Base-by-base conservation (phyloP, 2,329 filamentous ascomycete species). In the Stemphylium beticola region DNA sequence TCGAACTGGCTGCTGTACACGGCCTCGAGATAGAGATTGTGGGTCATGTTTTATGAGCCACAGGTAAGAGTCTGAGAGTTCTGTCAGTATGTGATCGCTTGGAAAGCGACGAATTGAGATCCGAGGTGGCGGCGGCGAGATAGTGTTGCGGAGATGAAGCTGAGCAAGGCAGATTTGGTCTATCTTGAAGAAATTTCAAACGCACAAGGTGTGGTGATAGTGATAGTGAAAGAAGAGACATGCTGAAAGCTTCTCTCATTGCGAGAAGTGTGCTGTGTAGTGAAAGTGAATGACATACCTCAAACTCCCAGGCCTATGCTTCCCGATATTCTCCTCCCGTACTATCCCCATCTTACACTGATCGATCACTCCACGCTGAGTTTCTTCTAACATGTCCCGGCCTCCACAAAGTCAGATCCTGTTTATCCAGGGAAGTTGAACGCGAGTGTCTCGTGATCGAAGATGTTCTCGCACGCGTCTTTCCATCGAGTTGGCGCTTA, bases 401-500 rank as follows among this genome's bases (percentile, higher is more conserved):
- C 14, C 42, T 41, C 53, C 47, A 55, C 5, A 22, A 6, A 0
- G 12, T 31, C n/a, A 38, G 37, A 5, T 52, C 48, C 22, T 46
- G 53, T 31, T 49, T 37, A 15, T 51, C 48, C 12, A 32, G 14
- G 1, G 33, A 22, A 1, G n/a, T 17, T 17, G 33, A 11, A 11
- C 29, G 14, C 7, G 17, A n/a, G 9, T 22, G 32, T 18, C 53
- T 45, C 7, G 53, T 51, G 7, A 55, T 52, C 6, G 41, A 52
- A 3, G 14, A 46, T 37, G 53, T 55, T 29, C 48, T 51, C 31
- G 53, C 48, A 4, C 53, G 53, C 4, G 37, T 52, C 24, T 55
- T 55, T 7, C 36, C 53, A 29, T 55, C 53, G 18, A 55, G 34
- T 32, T 55, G 47, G n/a, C 53, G 31, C 17, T 46, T 55, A 32